Percentiles rank a stretch among this genome's conserved stretches.
These are phyloP conservation scores for Aureobasidium subglaciale DNA, from an alignment of 2,329 filamentous ascomycete genomes.

Conservation along the genomic window DNA sequence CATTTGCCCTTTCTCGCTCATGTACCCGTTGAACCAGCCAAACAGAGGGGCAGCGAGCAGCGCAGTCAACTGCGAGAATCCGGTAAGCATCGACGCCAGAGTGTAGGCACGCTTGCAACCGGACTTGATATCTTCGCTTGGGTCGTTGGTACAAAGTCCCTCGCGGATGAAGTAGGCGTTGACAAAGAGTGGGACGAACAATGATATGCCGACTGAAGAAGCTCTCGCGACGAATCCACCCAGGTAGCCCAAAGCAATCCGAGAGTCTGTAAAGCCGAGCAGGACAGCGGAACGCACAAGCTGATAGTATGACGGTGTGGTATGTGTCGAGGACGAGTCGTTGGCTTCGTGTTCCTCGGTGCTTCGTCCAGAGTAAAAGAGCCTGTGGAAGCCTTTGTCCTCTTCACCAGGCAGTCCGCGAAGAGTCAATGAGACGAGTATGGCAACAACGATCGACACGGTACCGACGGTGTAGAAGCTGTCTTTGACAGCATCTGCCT, in stretches of 20 bases:
- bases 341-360: constrained; percentile 17
- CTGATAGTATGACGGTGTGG: constrained; percentile 49
- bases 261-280: constrained; percentile 66
- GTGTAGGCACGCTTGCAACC: constrained; percentile 83
- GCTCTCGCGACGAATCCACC: constrained; percentile 92
- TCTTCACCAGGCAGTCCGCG: constrained; percentile 63
- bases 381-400: constrained; percentile 58
- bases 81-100: constrained; percentile 77
- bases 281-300: constrained; percentile 36
- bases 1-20: constrained; percentile 42
- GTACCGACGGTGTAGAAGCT: constrained; percentile 82
- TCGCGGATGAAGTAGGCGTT: constrained; percentile 82
- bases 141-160: constrained; percentile 62
- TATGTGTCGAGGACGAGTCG: constrained; percentile 25
- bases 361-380: constrained; percentile 26
- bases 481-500: constrained; percentile 66
- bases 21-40: constrained; percentile 71
- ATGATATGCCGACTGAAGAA: constrained; percentile 87
- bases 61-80: constrained; percentile 79
- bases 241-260: constrained; percentile 81
- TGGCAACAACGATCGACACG: constrained; percentile 64
- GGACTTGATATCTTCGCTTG: constrained; percentile 62
- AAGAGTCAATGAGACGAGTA: constrained; percentile 73
- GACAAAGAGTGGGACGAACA: constrained; percentile 89
- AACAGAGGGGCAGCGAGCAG: constrained; percentile 80